Conservation (phyloP, 2,329 filamentous ascomycete species). For the Colletotrichum musicola region DNA sequence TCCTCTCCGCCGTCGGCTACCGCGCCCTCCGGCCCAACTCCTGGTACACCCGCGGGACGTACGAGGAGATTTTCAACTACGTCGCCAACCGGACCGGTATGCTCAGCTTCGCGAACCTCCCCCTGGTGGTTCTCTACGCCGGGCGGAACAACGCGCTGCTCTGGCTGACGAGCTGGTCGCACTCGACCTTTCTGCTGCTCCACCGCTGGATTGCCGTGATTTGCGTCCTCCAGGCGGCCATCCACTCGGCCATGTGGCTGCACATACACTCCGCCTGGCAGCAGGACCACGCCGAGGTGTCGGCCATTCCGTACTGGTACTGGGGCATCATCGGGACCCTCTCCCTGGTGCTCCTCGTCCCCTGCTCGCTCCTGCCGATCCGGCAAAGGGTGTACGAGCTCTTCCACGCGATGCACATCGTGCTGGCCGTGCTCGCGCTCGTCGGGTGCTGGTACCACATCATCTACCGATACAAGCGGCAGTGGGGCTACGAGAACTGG, state of each 20-base stretch:
- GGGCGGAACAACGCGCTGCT: constrained; percentile 52
- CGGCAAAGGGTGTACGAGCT: constrained; percentile 49
- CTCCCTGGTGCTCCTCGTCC: constrained; percentile 44
- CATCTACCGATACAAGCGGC: constrained; percentile 44
- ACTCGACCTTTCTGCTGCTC: constrained; percentile 51
- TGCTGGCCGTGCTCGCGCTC: constrained; percentile 49
- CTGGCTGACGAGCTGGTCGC: constrained; percentile 52
- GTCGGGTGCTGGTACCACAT: constrained; percentile 48
- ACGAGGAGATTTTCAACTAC: constrained; percentile 48
- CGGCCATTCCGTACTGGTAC: constrained; percentile 46
- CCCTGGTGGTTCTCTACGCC: constrained; percentile 50
- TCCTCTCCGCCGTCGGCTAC: constrained; percentile 49
- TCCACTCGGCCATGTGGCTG: constrained; percentile 50
- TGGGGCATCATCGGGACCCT: constrained; percentile 51
- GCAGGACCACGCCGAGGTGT: constrained; percentile 2
- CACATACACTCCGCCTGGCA: constrained; percentile 10
- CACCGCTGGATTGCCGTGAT: constrained; percentile 52
- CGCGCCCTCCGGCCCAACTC: constrained; percentile 44
- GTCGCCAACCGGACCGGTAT: constrained; percentile 49
- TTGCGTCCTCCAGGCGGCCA: constrained; percentile 42
- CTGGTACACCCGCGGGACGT: constrained; percentile 2
- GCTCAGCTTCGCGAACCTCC: constrained; percentile 50
- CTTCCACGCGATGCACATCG: constrained; percentile 50
- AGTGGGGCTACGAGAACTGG: constrained; percentile 55
- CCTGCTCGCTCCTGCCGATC: constrained; percentile 45